Percentiles rank a stretch among this genome's conserved stretches.
Evolutionary conservation across 352 stramenopile genomes (phyloP).

Genomic region (Phytophthora constricta): DNA sequence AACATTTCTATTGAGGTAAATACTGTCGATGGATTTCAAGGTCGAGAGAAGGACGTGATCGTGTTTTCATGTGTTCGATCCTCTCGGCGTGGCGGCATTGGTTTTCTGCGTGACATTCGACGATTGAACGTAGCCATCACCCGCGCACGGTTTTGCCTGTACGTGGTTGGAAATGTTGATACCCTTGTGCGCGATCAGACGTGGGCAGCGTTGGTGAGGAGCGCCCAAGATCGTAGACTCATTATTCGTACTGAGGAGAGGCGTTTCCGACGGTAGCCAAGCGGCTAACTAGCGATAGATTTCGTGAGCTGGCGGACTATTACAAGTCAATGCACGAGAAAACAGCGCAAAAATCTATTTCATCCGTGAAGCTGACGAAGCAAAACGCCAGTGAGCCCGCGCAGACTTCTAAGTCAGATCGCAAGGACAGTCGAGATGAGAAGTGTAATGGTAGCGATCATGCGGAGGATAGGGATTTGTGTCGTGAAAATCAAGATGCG

Average conservation of each 20-base stretch:
- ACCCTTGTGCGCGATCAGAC: constrained; percentile 82
- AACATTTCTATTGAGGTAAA: constrained; percentile 93
- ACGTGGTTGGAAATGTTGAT: constrained; percentile 83
- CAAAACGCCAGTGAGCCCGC: constrained; percentile 4
- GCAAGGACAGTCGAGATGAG: background rate
- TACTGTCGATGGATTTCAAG: constrained; percentile 98
- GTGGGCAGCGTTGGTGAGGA: constrained; percentile 81
- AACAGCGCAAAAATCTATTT: constrained; percentile 41
- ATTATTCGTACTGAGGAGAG: constrained; percentile 60
- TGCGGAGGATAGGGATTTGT: background rate
- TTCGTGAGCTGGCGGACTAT: constrained; percentile 48
- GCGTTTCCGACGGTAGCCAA: constrained; percentile 51
- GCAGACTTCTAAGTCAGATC: constrained; percentile 17
- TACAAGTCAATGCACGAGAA: constrained; percentile 82
- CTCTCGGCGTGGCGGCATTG: constrained; percentile 80
- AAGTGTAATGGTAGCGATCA: background rate
- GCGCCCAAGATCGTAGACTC: constrained; percentile 67
- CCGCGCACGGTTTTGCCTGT: constrained; percentile 87
- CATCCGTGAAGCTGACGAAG: constrained; percentile 20
- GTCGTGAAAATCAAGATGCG: constrained; percentile 1
- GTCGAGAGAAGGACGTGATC: constrained; percentile 98
- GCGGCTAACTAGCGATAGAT: constrained; percentile 51
- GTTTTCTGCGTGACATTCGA: constrained; percentile 91
- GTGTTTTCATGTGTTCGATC: constrained; percentile 97
- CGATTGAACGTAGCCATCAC: constrained; percentile 93